These are phyloP conservation scores for Rhizopogon roseolus DNA, from an alignment of 768 basidiomycete genomes.

Conservation along the genomic window DNA sequence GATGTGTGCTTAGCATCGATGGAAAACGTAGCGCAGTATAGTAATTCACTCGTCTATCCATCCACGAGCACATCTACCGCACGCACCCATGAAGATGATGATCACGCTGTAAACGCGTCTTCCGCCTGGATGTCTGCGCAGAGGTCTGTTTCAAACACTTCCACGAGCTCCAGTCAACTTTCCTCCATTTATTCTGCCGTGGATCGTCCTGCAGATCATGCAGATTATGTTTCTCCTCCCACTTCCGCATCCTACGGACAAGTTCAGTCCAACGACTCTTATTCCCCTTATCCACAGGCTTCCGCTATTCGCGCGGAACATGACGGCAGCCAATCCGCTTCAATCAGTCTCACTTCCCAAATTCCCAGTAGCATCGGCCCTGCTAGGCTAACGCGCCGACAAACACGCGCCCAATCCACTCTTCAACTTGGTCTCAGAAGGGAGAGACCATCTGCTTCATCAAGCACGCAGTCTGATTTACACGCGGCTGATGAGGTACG, in stretches of 20 bases:
- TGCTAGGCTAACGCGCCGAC: slow-evolving; percentile 43
- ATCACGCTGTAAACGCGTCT: slow-evolving; percentile 22
- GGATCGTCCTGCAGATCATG: slow-evolving; percentile 34
- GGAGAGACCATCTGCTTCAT: slow-evolving; percentile 17
- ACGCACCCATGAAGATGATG: slow-evolving; percentile 17
- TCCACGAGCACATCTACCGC: slow-evolving; percentile 21
- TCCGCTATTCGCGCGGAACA: slow-evolving; percentile 25
- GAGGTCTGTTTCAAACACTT: slow-evolving; percentile 10
- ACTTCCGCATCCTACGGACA: slow-evolving; percentile 17
- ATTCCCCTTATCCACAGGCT: slow-evolving; percentile 23
- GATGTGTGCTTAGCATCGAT: slow-evolving; percentile 31
- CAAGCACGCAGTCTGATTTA: slow-evolving; percentile 8
- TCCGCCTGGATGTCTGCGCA: slow-evolving; percentile 20
- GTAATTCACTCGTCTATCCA: slow-evolving; percentile 27
- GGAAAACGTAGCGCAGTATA: slow-evolving; percentile 32
- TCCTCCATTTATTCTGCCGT: slow-evolving; percentile 34
- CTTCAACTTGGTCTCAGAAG: slow-evolving; percentile 29
- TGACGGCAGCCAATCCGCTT: slow-evolving; percentile 17
- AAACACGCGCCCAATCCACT: slow-evolving; percentile 30
- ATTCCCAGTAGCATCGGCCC: slow-evolving; percentile 51
- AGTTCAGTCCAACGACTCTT: slow-evolving; percentile 20
- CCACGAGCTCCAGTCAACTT: slow-evolving; percentile 16
- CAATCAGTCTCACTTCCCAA: slow-evolving; percentile 31
- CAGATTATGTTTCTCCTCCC: slow-evolving; percentile 26
- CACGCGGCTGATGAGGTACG: slow-evolving; percentile 26